Evolutionary conservation across 768 basidiomycete species (phyloP).

Genomic region (Trametes cubensis): DNA sequence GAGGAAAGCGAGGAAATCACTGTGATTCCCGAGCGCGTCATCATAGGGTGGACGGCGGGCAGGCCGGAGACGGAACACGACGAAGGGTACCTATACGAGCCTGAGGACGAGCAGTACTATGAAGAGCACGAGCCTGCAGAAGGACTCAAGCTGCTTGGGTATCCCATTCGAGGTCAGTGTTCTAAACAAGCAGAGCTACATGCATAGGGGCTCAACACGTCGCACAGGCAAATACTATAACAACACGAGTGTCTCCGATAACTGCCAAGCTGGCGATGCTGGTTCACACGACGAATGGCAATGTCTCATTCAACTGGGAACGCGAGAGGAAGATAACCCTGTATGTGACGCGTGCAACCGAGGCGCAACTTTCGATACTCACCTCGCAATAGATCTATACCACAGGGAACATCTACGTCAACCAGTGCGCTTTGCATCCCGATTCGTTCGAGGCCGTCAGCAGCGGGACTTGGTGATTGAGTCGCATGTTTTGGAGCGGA

Average conservation of each 20-base stretch:
- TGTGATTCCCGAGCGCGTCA: slow-evolving; percentile 6
- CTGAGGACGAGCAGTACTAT: not conserved
- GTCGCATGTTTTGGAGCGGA: too few relatives aligned
- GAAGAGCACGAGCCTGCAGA: slow-evolving; percentile 8
- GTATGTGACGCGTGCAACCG: not conserved
- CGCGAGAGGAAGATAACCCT: slow-evolving; percentile 10
- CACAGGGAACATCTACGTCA: slow-evolving; percentile 7
- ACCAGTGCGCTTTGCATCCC: slow-evolving; percentile 11
- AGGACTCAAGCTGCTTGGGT: slow-evolving; percentile 16
- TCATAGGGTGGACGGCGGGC: slow-evolving; percentile 11
- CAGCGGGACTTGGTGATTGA: slow-evolving; percentile 1
- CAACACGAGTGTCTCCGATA: not conserved
- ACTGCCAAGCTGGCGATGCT: not conserved
- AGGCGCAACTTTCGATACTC: not conserved
- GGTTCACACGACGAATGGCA: slow-evolving; percentile 4
- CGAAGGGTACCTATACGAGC: not conserved
- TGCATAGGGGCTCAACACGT: not conserved
- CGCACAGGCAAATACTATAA: slow-evolving; percentile 9
- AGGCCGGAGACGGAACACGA: slow-evolving; percentile 3
- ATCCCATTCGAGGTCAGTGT: slow-evolving; percentile 7
- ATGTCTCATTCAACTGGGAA: slow-evolving; percentile 15
- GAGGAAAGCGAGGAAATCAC: slow-evolving; percentile 7
- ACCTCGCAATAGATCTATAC: slow-evolving; percentile 1
- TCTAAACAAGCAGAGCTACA: not conserved
- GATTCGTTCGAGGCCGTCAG: not conserved